These are phyloP conservation scores for Suillus ampliporus DNA, from an alignment of 768 basidiomycete genomes.

Conservation along the genomic window DNA sequence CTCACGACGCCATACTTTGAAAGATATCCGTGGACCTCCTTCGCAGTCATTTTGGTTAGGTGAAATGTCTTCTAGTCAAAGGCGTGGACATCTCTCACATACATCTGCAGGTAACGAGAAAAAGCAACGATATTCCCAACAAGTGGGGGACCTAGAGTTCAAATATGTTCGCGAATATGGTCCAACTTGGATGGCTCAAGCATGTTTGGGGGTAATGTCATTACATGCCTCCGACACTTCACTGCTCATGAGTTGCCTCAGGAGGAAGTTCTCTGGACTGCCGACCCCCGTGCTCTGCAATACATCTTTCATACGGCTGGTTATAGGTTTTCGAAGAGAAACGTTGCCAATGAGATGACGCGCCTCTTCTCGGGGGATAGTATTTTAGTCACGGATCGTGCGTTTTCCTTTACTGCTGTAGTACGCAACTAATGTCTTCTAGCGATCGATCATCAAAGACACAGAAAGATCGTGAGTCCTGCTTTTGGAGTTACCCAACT, in stretches of 20 bases:
- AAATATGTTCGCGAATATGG: slow-evolving; percentile 34
- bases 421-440: background rate
- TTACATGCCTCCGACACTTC: background rate
- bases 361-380: slow-evolving; percentile 31
- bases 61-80: background rate
- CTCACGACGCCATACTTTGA: slow-evolving; percentile 7
- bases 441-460: slow-evolving; percentile 33
- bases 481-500: slow-evolving; percentile 33
- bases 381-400: slow-evolving; percentile 24
- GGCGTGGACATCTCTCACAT: background rate
- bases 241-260: slow-evolving; percentile 8
- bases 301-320: slow-evolving; percentile 34
- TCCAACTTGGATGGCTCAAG: slow-evolving; percentile 23
- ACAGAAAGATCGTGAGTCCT: slow-evolving; percentile 35
- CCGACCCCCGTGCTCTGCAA: slow-evolving; percentile 35
- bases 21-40: slow-evolving; percentile 16
- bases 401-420: slow-evolving; percentile 1
- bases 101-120: slow-evolving; percentile 28
- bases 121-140: slow-evolving; percentile 23
- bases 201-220: slow-evolving; percentile 17
- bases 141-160: slow-evolving; percentile 38
- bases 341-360: slow-evolving; percentile 11
- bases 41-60: slow-evolving; percentile 13
- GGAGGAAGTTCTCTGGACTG: slow-evolving; percentile 35
- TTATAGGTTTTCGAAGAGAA: slow-evolving; percentile 33